Base-by-base conservation (phyloP, 495 filamentous ascomycete genomes). In the Delitschia confertaspora region DNA sequence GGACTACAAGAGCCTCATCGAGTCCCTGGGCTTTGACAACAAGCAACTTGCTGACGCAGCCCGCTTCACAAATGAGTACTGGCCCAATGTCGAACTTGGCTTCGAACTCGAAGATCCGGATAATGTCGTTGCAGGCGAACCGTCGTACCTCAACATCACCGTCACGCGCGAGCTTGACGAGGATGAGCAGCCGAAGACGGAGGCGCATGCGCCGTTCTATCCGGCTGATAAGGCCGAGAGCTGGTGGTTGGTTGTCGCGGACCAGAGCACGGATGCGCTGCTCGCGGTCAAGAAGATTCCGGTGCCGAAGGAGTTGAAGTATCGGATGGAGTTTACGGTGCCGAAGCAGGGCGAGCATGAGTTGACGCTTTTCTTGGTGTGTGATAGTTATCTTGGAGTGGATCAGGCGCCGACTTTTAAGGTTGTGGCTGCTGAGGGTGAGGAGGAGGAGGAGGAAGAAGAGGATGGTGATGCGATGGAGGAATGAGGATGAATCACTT, bases 181-280 rank as follows among this genome's bases (percentile, higher is more conserved):
- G 41, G 71, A 76, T 26, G 74, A 77, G 20, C 84, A 91, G 52
- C 73, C 80, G 2, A 83, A 95, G 57, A 77, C 82, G 0, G 80
- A 82, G 27, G 91, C 95, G 3, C 87, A 96, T 61, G 89, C 91
- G 43, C 91, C 91, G 7, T 99, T 95, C 75, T 99, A 88, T 59
- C 88, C 91, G 7, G 72, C 57, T 35, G 76, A 78, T 60, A 99
- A 99, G 75, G 87, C 85, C 74, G 93, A 99, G 75, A 95, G 86
- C 59, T 99, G 89, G 88, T 86, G 95, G 71, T 70, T 99, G 33
- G 85, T 99, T 8, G 84, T 93, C 27, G 91, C 89, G 18, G 78
- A 85, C 26, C 85, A 93, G 65, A 83, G 74, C 54, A 84, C 82
- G 37, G 88, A 85, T 71, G 85, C 70, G 36, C 65, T 95, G 41